Conservation (phyloP, 768 basidiomycete genomes). For the Cystobasidium tubakii region DNA sequence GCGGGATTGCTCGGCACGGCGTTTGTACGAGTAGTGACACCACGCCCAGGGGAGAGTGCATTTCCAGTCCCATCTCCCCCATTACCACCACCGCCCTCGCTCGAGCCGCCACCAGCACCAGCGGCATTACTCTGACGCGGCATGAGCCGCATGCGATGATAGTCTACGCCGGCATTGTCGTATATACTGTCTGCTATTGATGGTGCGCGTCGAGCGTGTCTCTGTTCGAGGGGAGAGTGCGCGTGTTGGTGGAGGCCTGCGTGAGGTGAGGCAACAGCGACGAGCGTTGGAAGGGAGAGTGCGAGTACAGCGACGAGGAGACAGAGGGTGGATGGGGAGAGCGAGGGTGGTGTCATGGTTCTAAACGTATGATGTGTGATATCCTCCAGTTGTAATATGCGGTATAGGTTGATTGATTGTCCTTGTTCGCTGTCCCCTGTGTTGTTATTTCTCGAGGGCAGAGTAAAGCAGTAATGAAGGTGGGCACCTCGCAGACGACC, state of each 20-base stretch:
- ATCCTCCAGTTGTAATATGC: too few relatives aligned
- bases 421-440: too few relatives aligned
- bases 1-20: neutral
- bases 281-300: neutral
- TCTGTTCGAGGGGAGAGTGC: neutral
- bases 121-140: conserved; percentile 13
- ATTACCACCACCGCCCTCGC: neutral
- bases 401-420: too few relatives aligned
- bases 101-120: neutral
- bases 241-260: neutral
- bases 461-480: neutral
- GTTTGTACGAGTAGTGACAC: neutral
- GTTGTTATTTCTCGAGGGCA: neutral
- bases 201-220: neutral
- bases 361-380: too few relatives aligned
- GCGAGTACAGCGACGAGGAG: conserved; percentile 1
- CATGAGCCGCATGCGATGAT: conserved; percentile 11
- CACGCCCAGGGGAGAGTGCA: neutral
- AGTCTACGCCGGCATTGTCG: neutral
- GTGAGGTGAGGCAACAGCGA: neutral
- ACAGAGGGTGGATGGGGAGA: neutral
- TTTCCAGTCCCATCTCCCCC: neutral
- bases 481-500: neutral
- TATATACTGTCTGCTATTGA: too few relatives aligned
- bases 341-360: neutral